Base-by-base conservation (phyloP, 2,329 filamentous ascomycete species). In the Colletotrichum magnum region DNA sequence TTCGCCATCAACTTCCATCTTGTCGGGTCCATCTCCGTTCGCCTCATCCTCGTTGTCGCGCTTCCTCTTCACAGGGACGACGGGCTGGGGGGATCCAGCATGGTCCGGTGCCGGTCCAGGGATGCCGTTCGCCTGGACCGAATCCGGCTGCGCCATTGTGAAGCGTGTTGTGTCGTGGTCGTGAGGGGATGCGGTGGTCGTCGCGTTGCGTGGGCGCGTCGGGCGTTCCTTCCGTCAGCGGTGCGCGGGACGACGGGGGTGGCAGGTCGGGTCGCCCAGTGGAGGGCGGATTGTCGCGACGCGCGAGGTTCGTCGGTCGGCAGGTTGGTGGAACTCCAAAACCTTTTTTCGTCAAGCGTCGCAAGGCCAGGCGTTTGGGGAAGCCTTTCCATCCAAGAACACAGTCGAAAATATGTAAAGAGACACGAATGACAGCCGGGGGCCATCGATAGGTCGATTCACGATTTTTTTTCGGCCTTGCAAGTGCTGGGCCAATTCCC, bases 41-140 rank as follows among this genome's bases (percentile, higher is more conserved):
- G 71, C 74, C 6, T 83, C 83, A 72, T 84, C 82, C 68, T 76
- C 81, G 58, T 80, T 78, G 74, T 89, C 87, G 83, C 88, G 88
- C 81, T 90, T 90, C 78, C 88, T 83, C 81, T 90, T 90, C 67
- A 81, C 80, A 28, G 83, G 78, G 41, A 82, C 74, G 61, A 77
- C 75, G 58, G 78, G 74, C 60, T 77, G 77, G 52, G 74, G 74
- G 68, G 76, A 72, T 45, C 78, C 75, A 63, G 72, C 73, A 54
- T 75, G 76, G 57, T 74, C 74, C 26, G 81, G 80, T 71, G 78
- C 81, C 26, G 81, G 80, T 70, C 79, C 81, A 62, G 79, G 74
- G 63, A 79, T 77, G 73, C 84, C 85, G 77, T 86, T 85, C 64
- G 76, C 74, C 71, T 79, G 77, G 58, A 76, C 75, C 58, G 77